Conservation (phyloP, 2,329 filamentous ascomycete species). For the Lachnellula arida region DNA sequence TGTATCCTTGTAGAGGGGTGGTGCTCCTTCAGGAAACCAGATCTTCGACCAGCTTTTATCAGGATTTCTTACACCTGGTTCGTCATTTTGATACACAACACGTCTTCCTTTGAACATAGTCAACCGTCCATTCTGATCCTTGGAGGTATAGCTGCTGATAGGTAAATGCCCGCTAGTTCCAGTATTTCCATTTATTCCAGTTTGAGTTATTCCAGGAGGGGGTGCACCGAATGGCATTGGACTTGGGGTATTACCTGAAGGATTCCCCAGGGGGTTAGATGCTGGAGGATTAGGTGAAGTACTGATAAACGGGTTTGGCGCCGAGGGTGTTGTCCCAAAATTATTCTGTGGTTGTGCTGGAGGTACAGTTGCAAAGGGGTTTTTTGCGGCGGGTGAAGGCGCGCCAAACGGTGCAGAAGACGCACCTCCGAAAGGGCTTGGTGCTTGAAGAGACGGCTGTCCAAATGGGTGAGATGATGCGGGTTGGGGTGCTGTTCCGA, state of each 20-base stretch:
- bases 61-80: constrained; percentile 45
- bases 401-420: constrained; percentile 4
- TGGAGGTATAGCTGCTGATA: constrained; percentile 20
- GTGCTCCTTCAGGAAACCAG: constrained; percentile 69
- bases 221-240: not conserved
- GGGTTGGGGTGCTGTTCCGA: constrained; percentile 27
- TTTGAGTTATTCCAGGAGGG: constrained; percentile 1
- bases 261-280: constrained; percentile 1
- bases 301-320: constrained; percentile 1
- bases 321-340: not conserved
- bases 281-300: not conserved
- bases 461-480: constrained; percentile 41
- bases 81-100: constrained; percentile 52
- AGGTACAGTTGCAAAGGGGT: constrained; percentile 18
- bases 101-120: constrained; percentile 58
- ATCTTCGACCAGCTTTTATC: constrained; percentile 59
- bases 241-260: not conserved
- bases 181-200: constrained; percentile 2
- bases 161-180: constrained; percentile 10
- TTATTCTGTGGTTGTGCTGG: constrained; percentile 20
- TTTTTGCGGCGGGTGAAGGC: not conserved
- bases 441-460: not conserved
- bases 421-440: not conserved
- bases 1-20: constrained; percentile 57
- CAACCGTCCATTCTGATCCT: constrained; percentile 36